Percentiles rank a stretch among this genome's conserved stretches.
Evolutionary conservation across 495 filamentous ascomycete species (phyloP).

Genomic region (Aspergillus campestris): DNA sequence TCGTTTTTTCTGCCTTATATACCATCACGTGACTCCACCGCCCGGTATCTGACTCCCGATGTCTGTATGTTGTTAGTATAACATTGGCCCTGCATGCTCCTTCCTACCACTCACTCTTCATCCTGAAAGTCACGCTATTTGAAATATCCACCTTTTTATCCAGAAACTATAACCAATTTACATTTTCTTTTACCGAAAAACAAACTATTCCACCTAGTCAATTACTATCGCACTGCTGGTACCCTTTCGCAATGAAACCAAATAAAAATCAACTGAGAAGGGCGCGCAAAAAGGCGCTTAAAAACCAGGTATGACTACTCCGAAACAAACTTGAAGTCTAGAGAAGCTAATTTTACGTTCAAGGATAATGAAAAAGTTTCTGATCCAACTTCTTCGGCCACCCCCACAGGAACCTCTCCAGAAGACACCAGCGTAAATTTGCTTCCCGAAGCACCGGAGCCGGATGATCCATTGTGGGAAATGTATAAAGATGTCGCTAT

Average conservation of each 20-base stretch:
- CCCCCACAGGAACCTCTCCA: not conserved
- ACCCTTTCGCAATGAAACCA: conserved; percentile 41
- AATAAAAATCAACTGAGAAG: conserved; percentile 79
- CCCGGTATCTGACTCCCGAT: too few species aligned
- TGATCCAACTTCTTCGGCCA: not conserved
- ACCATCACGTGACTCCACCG: too few species aligned
- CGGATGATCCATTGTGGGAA: conserved; percentile 69
- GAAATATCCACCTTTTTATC: too few species aligned
- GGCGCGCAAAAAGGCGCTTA: conserved; percentile 84
- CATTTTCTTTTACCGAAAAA: too few species aligned
- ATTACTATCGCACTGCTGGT: too few species aligned
- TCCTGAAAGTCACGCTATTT: too few species aligned
- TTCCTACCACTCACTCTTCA: not conserved
- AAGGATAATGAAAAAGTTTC: not conserved
- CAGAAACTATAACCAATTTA: too few species aligned
- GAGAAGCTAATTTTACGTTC: not conserved
- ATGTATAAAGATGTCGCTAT: conserved; percentile 74
- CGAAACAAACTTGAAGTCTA: conserved; percentile 7
- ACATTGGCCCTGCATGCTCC: too few species aligned
- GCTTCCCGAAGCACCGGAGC: conserved; percentile 36
- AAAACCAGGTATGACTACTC: conserved; percentile 28
- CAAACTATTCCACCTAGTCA: too few species aligned
- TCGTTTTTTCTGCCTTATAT: too few species aligned
- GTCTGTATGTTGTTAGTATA: too few species aligned
- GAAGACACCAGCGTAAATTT: too few species aligned